A percentile compares a stretch with the other conserved stretches of the same genome.
Evolutionary conservation across 805 yeast genomes (phyloP).

Genomic region (Naumovozyma dairenensis): DNA sequence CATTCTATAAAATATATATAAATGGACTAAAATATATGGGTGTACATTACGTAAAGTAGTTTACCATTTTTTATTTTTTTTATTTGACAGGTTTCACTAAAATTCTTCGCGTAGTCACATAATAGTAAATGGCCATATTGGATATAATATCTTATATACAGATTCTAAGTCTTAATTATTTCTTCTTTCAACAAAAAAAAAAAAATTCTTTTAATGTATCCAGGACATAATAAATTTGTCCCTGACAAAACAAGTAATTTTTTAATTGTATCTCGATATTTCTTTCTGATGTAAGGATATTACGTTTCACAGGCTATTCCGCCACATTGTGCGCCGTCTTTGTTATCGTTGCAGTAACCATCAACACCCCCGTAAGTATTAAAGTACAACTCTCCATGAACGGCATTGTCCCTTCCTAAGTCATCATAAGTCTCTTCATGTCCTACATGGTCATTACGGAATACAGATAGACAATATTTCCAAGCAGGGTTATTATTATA

Average conservation of each 20-base stretch:
- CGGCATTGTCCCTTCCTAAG: conserved; percentile 5
- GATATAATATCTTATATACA: no score
- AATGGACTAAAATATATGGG: no score
- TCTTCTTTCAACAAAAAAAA: no score
- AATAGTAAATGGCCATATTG: no score
- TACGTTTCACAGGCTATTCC: conserved; percentile 1
- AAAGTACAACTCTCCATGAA: conserved; percentile 8
- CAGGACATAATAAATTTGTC: no score
- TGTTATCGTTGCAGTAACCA: conserved; percentile 7
- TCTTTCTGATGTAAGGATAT: background rate
- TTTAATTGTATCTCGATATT: background rate
- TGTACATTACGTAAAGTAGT: no score
- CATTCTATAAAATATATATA: no score
- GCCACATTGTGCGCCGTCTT: conserved; percentile 3
- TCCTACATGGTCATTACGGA: conserved; percentile 1
- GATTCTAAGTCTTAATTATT: no score
- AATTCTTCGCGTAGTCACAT: no score
- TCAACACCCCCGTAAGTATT: conserved; percentile 11
- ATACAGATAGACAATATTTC: conserved; percentile 5
- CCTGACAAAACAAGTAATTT: background rate
- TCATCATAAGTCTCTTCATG: conserved; percentile 4
- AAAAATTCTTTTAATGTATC: no score
- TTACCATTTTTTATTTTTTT: no score
- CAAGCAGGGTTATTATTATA: conserved; percentile 3
- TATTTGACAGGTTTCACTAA: no score